phyloP scores from a whole-genome alignment of 2,329 filamentous ascomycete genomes.

The Venturia asperata region DNA sequence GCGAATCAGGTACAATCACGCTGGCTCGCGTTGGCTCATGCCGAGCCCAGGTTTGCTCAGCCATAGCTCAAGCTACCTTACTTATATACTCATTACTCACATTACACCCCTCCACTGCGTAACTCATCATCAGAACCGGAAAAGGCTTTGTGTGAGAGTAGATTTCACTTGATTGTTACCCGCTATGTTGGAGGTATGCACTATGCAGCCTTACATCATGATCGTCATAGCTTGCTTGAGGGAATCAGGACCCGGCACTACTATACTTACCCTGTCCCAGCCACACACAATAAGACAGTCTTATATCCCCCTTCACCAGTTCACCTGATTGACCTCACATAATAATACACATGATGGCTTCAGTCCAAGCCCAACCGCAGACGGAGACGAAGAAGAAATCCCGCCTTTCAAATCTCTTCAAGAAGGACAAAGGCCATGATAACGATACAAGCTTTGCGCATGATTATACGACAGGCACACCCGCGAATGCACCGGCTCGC shows the following conservation, averaged over 20 bases:
- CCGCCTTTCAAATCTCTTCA: slow-evolving; percentile 14
- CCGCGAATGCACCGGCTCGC: background rate
- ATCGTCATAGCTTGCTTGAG: slow-evolving; percentile 8
- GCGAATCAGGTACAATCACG: too few species aligned
- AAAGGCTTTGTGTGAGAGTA: too few species aligned
- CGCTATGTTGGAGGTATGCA: too few species aligned
- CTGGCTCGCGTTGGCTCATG: too few species aligned
- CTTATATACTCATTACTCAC: too few species aligned
- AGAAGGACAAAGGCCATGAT: slow-evolving; percentile 8
- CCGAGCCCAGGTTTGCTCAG: too few species aligned
- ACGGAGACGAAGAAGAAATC: slow-evolving; percentile 12
- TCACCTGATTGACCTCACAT: background rate
- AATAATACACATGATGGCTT: background rate
- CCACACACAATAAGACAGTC: background rate
- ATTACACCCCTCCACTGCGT: too few species aligned
- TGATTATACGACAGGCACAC: background rate
- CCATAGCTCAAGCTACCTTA: too few species aligned
- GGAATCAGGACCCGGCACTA: background rate
- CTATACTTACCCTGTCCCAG: background rate
- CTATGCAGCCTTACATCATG: slow-evolving; percentile 12
- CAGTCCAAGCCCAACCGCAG: background rate
- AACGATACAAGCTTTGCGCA: background rate
- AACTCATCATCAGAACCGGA: too few species aligned
- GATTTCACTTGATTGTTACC: too few species aligned
- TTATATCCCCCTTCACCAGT: background rate